These are phyloP conservation scores for Jackrogersella multiformis DNA, from an alignment of 495 filamentous ascomycete genomes.

Conservation along the genomic window DNA sequence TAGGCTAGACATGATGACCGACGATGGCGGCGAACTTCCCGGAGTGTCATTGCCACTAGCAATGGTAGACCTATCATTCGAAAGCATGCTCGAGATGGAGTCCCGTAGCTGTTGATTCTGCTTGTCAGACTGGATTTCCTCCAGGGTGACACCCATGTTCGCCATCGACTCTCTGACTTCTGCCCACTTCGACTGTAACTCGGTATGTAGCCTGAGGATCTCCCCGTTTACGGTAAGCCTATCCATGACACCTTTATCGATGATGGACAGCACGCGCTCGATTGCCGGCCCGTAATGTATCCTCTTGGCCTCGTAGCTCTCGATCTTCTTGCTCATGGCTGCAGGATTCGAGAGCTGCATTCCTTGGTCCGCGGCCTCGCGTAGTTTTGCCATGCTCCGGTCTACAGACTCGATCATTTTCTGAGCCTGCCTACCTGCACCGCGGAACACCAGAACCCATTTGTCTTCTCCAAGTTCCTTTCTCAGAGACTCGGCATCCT, in stretches of 20 bases:
- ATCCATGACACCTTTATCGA: constrained; percentile 90
- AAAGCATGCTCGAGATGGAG: constrained; percentile 91
- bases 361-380: constrained; percentile 78
- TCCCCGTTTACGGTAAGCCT: constrained; percentile 94
- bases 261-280: constrained; percentile 86
- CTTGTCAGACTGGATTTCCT: constrained; percentile 73
- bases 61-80: constrained; percentile 80
- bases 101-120: constrained; percentile 82
- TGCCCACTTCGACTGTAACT: constrained; percentile 81
- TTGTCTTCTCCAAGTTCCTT: constrained; percentile 93
- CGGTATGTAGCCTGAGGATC: constrained; percentile 81
- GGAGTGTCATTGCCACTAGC: constrained; percentile 81
- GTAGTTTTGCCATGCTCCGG: constrained; percentile 81
- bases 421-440: constrained; percentile 89
- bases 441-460: constrained; percentile 94
- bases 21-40: constrained; percentile 89
- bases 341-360: constrained; percentile 74
- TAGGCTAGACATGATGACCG: constrained; percentile 73
- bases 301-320: constrained; percentile 95
- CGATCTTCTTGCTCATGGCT: constrained; percentile 77
- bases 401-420: constrained; percentile 95
- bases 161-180: constrained; percentile 77
- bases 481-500: constrained; percentile 84
- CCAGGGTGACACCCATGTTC: constrained; percentile 76
- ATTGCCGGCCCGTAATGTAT: constrained; percentile 95